phyloP scores from a whole-genome alignment of 306 rosid species.

The Chamaecrista fasciculata region DNA sequence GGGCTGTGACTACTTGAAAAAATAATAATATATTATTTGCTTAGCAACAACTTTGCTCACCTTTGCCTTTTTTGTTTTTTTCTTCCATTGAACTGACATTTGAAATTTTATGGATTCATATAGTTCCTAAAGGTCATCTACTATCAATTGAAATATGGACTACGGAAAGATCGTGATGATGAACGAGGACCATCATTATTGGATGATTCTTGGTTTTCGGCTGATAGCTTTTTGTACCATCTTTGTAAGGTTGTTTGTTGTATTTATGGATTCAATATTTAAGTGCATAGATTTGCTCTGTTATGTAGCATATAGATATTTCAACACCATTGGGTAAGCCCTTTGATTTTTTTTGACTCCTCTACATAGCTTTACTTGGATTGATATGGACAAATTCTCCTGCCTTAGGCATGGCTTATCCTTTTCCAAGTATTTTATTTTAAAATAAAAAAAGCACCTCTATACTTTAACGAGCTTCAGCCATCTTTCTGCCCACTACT shows the following conservation, averaged over 20 bases:
- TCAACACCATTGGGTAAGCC: background rate
- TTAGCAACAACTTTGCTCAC: background rate
- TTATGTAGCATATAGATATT: conserved; percentile 7
- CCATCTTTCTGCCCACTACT: background rate
- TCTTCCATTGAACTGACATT: conserved; percentile 21
- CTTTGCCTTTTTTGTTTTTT: background rate
- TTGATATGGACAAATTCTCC: too few relatives aligned
- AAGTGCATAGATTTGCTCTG: conserved; percentile 9
- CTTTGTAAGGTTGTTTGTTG: conserved; percentile 63
- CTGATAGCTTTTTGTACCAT: conserved; percentile 64
- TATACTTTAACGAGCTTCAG: background rate
- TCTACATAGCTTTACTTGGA: too few relatives aligned
- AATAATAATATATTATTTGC: background rate
- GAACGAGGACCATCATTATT: conserved; percentile 42
- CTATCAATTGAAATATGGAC: conserved; percentile 76
- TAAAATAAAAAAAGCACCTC: background rate
- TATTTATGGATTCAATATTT: background rate
- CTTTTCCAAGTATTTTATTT: background rate
- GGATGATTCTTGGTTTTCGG: conserved; percentile 77
- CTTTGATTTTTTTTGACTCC: too few relatives aligned
- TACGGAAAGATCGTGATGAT: conserved; percentile 48
- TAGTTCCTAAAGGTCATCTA: conserved; percentile 76
- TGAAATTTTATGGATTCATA: conserved; percentile 22
- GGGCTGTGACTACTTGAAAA: background rate
- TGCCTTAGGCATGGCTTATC: background rate